Base-by-base conservation (phyloP, 1,139 yeast species). In the Petasospora rhodanensis region DNA sequence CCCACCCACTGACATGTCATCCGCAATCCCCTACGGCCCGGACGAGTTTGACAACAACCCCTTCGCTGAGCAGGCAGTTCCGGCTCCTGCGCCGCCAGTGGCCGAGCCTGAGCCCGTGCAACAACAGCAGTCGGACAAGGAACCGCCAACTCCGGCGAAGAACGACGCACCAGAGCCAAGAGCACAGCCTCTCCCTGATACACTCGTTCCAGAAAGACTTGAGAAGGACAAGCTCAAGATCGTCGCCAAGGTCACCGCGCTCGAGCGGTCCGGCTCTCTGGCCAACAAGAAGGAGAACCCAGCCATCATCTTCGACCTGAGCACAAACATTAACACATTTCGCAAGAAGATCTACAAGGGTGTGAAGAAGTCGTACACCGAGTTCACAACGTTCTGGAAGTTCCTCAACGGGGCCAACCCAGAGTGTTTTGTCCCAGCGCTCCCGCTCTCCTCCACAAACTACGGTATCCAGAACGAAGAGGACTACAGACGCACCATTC, bases 351-450 rank as follows among this genome's bases (percentile, higher is more conserved):
- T 62, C 6, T 89, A 83, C 55, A 76, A 79, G 38, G 91, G 81
- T 38, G 65, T 91, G 15, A 75, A 95, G 43, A 73, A 97, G 38
- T 81, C 96, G 0, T 84, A 75, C 51, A 71, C 71, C 40, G 99
- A 91, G 56, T 68, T 87, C 44, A 73, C 72, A 27, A 75, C 77
- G 46, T 76, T 93, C 51, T 85, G 84, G 61, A 79, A 77, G 49
- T 91, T 82, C 54, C 65, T 89, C 45, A 75, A 78, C 39, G 76
- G 80, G 15, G 83, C 94, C 24, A 82, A 86, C 49, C 79, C 93
- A 21, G 98, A 91, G 57, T 89, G 93, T 41, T 87, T 91, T 60
- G 91, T 93, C 5, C 97, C 98, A 0, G 79, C 93, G 2, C 64
- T 91, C 24, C 96, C 97, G 0, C 66, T 70, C 24, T 66, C 91